A percentile compares a stretch with the other conserved stretches of the same genome.
These are phyloP conservation scores for Cytospora piceae DNA, from an alignment of 2,329 filamentous ascomycete species.

Conservation along the genomic window DNA sequence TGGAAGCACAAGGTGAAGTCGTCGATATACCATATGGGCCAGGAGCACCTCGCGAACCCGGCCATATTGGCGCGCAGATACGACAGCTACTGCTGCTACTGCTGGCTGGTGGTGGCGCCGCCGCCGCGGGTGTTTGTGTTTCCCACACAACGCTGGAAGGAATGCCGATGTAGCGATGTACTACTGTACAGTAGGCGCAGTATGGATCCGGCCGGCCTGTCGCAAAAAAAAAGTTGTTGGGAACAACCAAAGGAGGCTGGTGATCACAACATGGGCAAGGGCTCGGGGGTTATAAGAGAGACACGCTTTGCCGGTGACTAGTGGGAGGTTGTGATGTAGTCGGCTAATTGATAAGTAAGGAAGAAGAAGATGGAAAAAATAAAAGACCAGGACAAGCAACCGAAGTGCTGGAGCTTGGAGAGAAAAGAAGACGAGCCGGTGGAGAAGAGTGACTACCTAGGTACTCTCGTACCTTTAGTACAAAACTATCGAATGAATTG, in stretches of 20 bases:
- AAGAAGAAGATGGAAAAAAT: background rate
- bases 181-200: background rate
- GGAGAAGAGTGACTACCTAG: background rate
- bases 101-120: background rate
- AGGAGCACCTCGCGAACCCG: slow-evolving; percentile 58
- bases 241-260: background rate
- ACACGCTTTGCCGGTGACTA: background rate
- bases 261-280: background rate
- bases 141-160: background rate
- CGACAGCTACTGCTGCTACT: background rate
- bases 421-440: background rate
- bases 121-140: background rate
- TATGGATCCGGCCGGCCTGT: background rate
- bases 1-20: slow-evolving; percentile 68
- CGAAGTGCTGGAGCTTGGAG: background rate
- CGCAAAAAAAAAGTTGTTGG: background rate
- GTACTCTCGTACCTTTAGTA: background rate
- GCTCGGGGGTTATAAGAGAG: background rate
- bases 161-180: slow-evolving; percentile 1
- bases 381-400: background rate
- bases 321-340: background rate
- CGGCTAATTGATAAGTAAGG: background rate
- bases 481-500: background rate
- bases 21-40: slow-evolving; percentile 65
- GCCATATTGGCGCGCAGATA: slow-evolving; percentile 36